These are phyloP conservation scores for Gossypium schwendimanii DNA, from an alignment of 441 rosid species.

Conservation along the genomic window DNA sequence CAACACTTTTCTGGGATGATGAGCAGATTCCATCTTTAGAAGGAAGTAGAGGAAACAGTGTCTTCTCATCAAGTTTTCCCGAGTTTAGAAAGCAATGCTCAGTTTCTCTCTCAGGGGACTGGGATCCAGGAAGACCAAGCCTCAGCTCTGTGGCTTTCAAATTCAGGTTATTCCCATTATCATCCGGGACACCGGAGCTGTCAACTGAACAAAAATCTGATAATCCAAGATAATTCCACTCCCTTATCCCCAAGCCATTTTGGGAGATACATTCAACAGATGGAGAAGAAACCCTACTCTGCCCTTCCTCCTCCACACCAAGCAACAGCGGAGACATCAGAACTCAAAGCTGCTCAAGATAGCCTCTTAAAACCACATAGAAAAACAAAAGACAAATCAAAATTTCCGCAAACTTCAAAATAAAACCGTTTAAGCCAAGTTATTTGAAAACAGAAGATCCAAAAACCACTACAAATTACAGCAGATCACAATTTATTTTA, in stretches of 20 bases:
- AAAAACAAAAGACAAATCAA: not conserved
- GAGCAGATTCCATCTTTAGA: conserved; percentile 48
- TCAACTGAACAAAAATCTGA: conserved; percentile 57
- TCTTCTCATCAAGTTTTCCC: conserved; percentile 57
- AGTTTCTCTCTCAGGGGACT: conserved; percentile 54
- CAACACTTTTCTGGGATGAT: conserved; percentile 41
- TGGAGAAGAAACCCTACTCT: conserved; percentile 34
- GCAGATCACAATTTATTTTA: too few species aligned
- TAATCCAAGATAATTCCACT: conserved; percentile 51
- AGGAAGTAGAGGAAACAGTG: conserved; percentile 66
- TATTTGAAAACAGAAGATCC: too few species aligned
- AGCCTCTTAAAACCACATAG: conserved; percentile 14
- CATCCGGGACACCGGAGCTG: conserved; percentile 39
- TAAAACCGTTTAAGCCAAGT: too few species aligned
- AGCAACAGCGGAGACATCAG: conserved; percentile 29
- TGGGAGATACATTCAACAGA: conserved; percentile 33
- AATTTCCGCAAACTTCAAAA: not conserved
- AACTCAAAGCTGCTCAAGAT: too few species aligned
- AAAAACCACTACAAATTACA: too few species aligned
- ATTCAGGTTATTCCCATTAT: conserved; percentile 43
- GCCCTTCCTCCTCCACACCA: conserved; percentile 41
- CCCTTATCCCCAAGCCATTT: conserved; percentile 34
- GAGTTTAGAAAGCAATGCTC: conserved; percentile 36
- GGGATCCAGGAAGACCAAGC: conserved; percentile 85
- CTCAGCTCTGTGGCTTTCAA: conserved; percentile 78